Base-by-base conservation (phyloP, 495 filamentous ascomycete species). In the Penicillium cataractarum region DNA sequence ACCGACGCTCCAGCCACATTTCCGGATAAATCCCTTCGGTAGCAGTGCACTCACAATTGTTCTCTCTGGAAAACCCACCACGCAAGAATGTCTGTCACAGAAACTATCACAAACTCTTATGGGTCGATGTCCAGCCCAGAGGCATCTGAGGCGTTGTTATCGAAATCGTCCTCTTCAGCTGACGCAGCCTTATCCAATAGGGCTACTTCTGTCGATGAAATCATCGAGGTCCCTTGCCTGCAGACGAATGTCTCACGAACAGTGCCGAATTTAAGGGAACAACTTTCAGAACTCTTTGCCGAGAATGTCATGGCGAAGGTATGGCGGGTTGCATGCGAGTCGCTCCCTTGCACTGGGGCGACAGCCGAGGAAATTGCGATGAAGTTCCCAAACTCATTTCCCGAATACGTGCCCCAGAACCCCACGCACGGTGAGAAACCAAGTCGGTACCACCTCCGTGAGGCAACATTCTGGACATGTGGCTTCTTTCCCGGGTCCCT, bases 381-480 rank as follows among this genome's bases (percentile, higher is more conserved):
- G 52, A 55, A 55, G 52, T 55, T 55, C 52, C 52, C 52, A 37
- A 31, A 4, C 52, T 31, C 13, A 55, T 55, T 55, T 37, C 52
- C 52, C 31, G 52, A 55, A 55, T 55, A 55, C 52, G 52, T 55
- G 52, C 52, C 52, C 17, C 39, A 42, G n/a, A 19, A 19, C 8
- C 39, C 17, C 17, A 10, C n/a, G 17, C 39, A 42, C 17, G 39
- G 39, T 17, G 39, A 42, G 39, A 42, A 42, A 17, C 17, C 17
- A 19, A 19, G 17, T 17, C 15, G 2, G 2, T 42, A 42, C 17
- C 39, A 42, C 19, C 39, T 42, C 39, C 39, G 39, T 42, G 73
- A 77, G 21, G 64, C 67, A 0, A 66, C 74, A 0, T 80, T 80
- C 55, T 80, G 78, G 78, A 80, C 78, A 2, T 80, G 72, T 46